Evolutionary conservation across 257 asterid species (phyloP).

Genomic region (Scutellaria barbata): DNA sequence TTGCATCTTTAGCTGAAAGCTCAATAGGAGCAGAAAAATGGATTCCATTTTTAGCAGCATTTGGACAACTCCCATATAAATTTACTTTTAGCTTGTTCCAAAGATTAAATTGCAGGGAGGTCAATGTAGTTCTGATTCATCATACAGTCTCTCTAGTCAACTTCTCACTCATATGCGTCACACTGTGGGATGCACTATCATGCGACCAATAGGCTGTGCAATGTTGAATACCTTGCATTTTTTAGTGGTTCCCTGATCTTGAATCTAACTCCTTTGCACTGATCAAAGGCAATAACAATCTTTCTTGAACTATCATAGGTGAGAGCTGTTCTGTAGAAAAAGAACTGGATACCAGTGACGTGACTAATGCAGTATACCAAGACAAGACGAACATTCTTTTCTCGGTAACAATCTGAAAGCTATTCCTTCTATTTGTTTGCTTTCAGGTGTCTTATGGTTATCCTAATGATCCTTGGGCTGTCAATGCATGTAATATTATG

Average conservation of each 20-base stretch:
- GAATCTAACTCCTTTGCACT: constrained; percentile 12
- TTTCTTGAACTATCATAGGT: constrained; percentile 57
- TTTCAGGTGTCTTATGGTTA: constrained; percentile 28
- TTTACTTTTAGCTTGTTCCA: background rate
- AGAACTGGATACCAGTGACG: constrained; percentile 73
- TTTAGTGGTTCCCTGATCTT: constrained; percentile 2
- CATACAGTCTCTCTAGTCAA: background rate
- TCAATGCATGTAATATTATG: constrained; percentile 23
- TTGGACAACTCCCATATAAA: background rate
- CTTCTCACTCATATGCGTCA: background rate
- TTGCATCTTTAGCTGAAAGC: background rate
- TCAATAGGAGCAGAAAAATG: background rate
- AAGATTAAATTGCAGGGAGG: background rate
- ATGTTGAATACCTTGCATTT: constrained; percentile 15
- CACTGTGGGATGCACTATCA: background rate
- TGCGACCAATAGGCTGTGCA: constrained; percentile 13
- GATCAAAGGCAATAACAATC: constrained; percentile 34
- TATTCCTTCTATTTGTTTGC: constrained; percentile 35
- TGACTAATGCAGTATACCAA: constrained; percentile 95
- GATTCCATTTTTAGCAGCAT: constrained; percentile 1
- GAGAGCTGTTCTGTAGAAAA: constrained; percentile 99
- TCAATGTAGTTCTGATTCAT: background rate
- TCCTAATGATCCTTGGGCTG: constrained; percentile 19
- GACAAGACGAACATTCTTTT: constrained; percentile 95
- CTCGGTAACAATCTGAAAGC: constrained; percentile 68